A percentile compares a stretch with the other conserved stretches of the same genome.
Conservation (phyloP, 371 early-diverging fungal species). For the Mortierella sp. region DNA sequence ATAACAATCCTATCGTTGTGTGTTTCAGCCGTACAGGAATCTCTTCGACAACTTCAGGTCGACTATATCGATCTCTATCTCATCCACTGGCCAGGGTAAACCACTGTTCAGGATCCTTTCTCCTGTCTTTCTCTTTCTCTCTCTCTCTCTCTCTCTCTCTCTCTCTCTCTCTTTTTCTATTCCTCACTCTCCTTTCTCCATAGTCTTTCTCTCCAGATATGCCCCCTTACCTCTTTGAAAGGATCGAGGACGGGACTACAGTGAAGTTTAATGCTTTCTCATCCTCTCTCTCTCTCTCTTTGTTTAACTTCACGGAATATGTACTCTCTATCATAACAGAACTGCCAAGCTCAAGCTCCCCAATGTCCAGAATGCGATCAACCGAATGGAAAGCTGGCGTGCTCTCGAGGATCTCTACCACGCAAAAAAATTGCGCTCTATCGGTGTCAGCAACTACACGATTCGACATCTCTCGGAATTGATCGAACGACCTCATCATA, state of each 20-base stretch:
- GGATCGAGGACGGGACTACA: no score
- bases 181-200: neutral
- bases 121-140: slow-evolving; percentile 4
- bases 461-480: slow-evolving; percentile 69
- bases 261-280: no score
- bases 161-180: neutral
- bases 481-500: slow-evolving; percentile 43
- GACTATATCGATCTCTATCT: slow-evolving; percentile 88
- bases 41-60: slow-evolving; percentile 68
- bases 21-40: slow-evolving; percentile 63
- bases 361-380: slow-evolving; percentile 54
- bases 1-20: slow-evolving; percentile 11
- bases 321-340: slow-evolving; percentile 20
- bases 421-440: slow-evolving; percentile 66
- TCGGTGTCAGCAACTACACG: slow-evolving; percentile 90
- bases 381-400: slow-evolving; percentile 72
- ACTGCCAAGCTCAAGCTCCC: slow-evolving; percentile 58
- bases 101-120: neutral
- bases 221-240: no score
- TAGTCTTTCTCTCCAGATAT: no score
- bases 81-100: slow-evolving; percentile 91
- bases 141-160: neutral
- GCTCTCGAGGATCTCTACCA: slow-evolving; percentile 74
- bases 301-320: neutral
- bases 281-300: neutral